Evolutionary conservation across 768 basidiomycete species (phyloP).

Genomic region (Heimioporus sp.): DNA sequence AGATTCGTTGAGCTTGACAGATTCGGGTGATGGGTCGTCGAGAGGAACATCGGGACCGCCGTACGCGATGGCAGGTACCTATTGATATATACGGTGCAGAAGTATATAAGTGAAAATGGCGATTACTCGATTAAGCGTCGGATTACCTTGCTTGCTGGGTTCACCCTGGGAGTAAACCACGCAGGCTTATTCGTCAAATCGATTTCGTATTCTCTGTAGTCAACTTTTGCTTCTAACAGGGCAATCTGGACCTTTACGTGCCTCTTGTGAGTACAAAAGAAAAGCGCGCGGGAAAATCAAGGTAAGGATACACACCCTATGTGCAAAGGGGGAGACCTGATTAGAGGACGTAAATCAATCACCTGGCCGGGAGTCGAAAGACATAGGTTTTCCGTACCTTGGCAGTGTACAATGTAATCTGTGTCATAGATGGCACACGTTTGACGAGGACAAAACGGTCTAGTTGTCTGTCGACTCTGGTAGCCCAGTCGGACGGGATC

Average conservation of each 20-base stretch:
- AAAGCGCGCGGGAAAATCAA: not conserved
- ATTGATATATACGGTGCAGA: not conserved
- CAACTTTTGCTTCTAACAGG: slow-evolving; percentile 51
- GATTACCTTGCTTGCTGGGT: slow-evolving; percentile 61
- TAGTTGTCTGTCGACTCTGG: no score
- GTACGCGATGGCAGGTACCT: slow-evolving; percentile 44
- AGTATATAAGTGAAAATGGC: not conserved
- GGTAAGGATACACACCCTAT: slow-evolving; percentile 41
- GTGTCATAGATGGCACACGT: slow-evolving; percentile 2
- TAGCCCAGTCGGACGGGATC: no score
- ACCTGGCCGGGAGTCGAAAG: not conserved
- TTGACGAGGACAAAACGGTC: no score
- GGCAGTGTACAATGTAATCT: slow-evolving; percentile 45
- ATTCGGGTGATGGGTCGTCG: slow-evolving; percentile 57
- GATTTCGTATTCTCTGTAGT: slow-evolving; percentile 52
- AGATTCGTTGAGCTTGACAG: slow-evolving; percentile 62
- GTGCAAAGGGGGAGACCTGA: slow-evolving; percentile 59
- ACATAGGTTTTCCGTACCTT: slow-evolving; percentile 32
- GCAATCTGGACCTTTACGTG: slow-evolving; percentile 53
- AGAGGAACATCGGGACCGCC: slow-evolving; percentile 58
- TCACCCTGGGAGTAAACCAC: slow-evolving; percentile 66
- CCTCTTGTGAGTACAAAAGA: not conserved
- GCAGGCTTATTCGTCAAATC: slow-evolving; percentile 65
- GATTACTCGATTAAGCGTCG: not conserved
- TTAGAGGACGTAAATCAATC: not conserved